Base-by-base conservation (phyloP, 768 basidiomycete species). In the Calocybe gangraenosa region DNA sequence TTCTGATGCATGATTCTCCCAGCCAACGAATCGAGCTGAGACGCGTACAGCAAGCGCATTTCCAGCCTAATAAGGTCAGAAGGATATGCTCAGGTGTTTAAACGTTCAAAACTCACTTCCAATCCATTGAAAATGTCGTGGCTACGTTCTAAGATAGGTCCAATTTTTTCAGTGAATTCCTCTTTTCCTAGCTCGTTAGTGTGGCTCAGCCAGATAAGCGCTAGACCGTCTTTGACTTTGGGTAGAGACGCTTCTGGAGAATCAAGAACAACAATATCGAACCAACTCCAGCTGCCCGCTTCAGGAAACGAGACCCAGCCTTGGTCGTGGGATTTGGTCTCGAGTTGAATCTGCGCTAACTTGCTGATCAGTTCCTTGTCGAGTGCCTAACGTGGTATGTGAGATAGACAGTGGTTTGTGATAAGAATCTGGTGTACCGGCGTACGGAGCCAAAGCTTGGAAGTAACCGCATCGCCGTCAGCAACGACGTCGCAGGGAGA, bases 261-360 rank as follows among this genome's bases (percentile, higher is more conserved):
- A 18, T 58, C 57, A 10, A 65, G 58, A 39, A 66, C 51, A 38
- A 61, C 53, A 9, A 66, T 43, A 46, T 66, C 63, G 46, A 63
- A 66, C 63, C 65, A 66, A 35, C 58, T 64, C 59, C 62, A 65
- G 22, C 55, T 59, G 22, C 57, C 61, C 0, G 39, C 48, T 8
- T 50, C 54, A n/a, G 48, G 55, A 20, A 38, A 18, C 6, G 41
- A 37, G 28, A 42, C 50, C 32, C 33, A 46, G 2, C 56, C 59
- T 37, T 59, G 60, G 20, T 60, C 53, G 28, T 54, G 58, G 4
- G 58, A 58, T 33, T 51, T 44, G 2, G 62, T 64, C 42, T 57
- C 56, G 2, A 66, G 54, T 28, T 65, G 62, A 23, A 65, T 52
- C 15, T 58, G 56, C 15, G 58, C 49, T 9, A 62, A 46, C 25